Percentiles rank a stretch among this genome's conserved stretches.
Conservation (phyloP, 2,329 filamentous ascomycete species). For the Meredithiella fracta region DNA sequence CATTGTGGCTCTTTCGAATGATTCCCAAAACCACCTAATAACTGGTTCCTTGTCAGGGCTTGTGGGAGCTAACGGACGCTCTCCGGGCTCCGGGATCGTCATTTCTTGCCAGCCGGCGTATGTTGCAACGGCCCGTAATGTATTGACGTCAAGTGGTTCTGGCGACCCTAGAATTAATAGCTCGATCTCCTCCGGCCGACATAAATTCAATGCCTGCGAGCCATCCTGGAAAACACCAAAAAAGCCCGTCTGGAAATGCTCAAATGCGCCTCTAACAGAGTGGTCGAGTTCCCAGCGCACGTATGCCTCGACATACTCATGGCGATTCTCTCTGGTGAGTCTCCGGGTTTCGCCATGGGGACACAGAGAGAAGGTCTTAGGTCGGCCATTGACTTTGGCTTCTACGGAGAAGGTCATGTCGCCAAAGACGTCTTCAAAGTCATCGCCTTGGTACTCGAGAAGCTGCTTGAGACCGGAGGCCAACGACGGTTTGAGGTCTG, state of each 20-base stretch:
- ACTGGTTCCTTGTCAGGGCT: conserved; percentile 39
- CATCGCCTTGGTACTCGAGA: conserved; percentile 65
- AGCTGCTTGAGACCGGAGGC: conserved; percentile 61
- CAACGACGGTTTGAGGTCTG: conserved; percentile 61
- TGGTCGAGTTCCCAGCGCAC: conserved; percentile 65
- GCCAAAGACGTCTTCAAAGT: conserved; percentile 60
- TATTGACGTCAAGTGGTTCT: conserved; percentile 61
- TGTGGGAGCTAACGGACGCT: background rate
- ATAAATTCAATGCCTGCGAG: conserved; percentile 62
- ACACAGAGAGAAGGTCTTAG: conserved; percentile 52
- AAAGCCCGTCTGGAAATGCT: conserved; percentile 87
- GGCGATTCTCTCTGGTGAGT: conserved; percentile 70
- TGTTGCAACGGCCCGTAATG: conserved; percentile 57
- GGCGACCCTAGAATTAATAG: conserved; percentile 73
- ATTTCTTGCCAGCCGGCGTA: conserved; percentile 60
- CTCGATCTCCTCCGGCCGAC: conserved; percentile 83
- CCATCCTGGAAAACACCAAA: conserved; percentile 62
- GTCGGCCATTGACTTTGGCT: conserved; percentile 58
- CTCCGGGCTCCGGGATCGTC: background rate
- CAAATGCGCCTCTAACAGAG: conserved; percentile 66
- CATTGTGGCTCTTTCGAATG: conserved; percentile 49
- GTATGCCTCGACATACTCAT: conserved; percentile 76
- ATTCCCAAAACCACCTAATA: conserved; percentile 77
- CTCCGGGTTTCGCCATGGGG: conserved; percentile 53
- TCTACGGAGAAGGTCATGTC: conserved; percentile 61